Evolutionary conservation across 163 green algal species (phyloP).

Genomic region (Dunaliella salina): DNA sequence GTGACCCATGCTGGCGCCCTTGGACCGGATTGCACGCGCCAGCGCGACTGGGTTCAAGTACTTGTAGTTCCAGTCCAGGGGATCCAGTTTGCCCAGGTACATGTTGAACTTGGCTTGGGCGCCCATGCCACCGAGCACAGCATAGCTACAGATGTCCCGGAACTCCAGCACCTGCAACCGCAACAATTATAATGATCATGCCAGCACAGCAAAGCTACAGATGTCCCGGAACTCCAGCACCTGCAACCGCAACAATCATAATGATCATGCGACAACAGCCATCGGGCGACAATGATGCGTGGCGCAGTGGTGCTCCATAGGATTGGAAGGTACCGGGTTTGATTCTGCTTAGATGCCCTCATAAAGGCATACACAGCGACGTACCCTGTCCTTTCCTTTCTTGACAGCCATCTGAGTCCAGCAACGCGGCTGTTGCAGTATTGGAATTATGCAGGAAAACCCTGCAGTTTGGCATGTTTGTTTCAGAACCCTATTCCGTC

Average conservation of each 20-base stretch:
- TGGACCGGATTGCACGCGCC: neutral
- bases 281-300: too few species aligned
- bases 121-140: neutral
- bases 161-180: neutral
- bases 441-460: too few species aligned
- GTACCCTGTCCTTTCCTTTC: too few species aligned
- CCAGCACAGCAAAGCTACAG: neutral
- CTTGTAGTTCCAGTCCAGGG: neutral
- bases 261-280: neutral
- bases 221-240: neutral
- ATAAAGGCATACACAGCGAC: too few species aligned
- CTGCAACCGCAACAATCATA: neutral
- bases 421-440: too few species aligned
- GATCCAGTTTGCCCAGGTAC: neutral
- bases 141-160: neutral
- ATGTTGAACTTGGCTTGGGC: neutral
- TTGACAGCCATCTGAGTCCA: too few species aligned
- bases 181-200: neutral
- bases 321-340: too few species aligned
- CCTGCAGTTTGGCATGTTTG: too few species aligned
- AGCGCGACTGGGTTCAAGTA: neutral
- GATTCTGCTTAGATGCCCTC: too few species aligned
- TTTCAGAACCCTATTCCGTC: too few species aligned
- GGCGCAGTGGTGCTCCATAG: too few species aligned
- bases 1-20: neutral